phyloP scores from a whole-genome alignment of 176 grass and related monocot species.

The Hordeum marinum region DNA sequence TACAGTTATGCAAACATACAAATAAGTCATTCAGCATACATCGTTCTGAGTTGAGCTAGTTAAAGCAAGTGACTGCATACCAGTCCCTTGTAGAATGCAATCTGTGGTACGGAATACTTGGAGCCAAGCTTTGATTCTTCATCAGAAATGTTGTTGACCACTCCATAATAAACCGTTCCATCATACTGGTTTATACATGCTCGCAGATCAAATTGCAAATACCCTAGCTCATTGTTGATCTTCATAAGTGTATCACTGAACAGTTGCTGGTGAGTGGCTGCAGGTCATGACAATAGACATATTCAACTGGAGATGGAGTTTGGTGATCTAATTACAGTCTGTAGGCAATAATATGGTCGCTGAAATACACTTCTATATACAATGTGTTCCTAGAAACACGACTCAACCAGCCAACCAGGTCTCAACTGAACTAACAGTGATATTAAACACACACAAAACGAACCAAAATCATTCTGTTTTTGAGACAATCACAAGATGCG shows the following conservation, averaged over 20 bases:
- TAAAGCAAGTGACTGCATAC: constrained; percentile 36
- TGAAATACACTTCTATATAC: background rate
- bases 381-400: background rate
- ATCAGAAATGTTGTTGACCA: constrained; percentile 78
- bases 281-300: constrained; percentile 12
- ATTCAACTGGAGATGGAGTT: background rate
- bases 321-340: background rate
- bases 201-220: constrained; percentile 75
- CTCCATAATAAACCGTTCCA: constrained; percentile 65
- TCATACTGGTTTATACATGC: constrained; percentile 85
- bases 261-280: constrained; percentile 44
- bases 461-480: background rate
- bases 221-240: constrained; percentile 73
- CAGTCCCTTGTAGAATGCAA: constrained; percentile 92
- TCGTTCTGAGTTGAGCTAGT: background rate
- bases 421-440: background rate
- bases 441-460: background rate
- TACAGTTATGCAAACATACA: constrained; percentile 1
- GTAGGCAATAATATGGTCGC: background rate
- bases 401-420: background rate
- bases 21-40: background rate
- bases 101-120: constrained; percentile 81
- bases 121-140: constrained; percentile 85
- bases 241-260: constrained; percentile 71
- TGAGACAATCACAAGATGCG: background rate